Conservation (phyloP, 2,329 filamentous ascomycete genomes). For the Trichophyton schoenleinii region DNA sequence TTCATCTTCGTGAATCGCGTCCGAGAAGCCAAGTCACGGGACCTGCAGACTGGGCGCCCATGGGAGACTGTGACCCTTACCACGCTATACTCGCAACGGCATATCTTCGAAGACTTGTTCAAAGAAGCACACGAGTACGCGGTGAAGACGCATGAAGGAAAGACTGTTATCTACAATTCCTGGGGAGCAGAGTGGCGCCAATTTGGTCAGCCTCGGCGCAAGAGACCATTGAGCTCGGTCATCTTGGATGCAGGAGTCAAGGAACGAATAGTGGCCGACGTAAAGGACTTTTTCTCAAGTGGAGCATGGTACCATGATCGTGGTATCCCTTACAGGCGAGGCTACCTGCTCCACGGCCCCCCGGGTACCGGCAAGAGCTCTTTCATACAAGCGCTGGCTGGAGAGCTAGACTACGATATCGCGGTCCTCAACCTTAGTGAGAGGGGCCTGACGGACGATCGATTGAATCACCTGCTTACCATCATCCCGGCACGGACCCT, state of each 20-base stretch:
- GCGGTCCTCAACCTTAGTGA: constrained; percentile 87
- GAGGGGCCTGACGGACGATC: constrained; percentile 77
- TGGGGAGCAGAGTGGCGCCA: constrained; percentile 73
- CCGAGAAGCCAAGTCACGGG: constrained; percentile 67
- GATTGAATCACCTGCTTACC: constrained; percentile 71
- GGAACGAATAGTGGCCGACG: constrained; percentile 65
- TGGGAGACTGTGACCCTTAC: constrained; percentile 92
- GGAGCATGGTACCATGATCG: constrained; percentile 84
- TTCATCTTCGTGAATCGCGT: constrained; percentile 80
- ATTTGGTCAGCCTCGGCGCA: constrained; percentile 72
- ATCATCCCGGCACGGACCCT: constrained; percentile 74
- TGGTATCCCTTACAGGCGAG: constrained; percentile 84
- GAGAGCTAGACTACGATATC: constrained; percentile 83
- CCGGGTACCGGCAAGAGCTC: constrained; percentile 89
- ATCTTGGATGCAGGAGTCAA: constrained; percentile 74
- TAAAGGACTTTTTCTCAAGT: constrained; percentile 66
- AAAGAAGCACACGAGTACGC: constrained; percentile 73
- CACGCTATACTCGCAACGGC: constrained; percentile 75
- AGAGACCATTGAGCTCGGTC: constrained; percentile 78
- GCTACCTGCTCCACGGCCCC: constrained; percentile 78
- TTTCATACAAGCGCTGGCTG: constrained; percentile 89
- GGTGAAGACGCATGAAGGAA: constrained; percentile 69
- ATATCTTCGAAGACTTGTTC: constrained; percentile 85
- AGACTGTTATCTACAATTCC: constrained; percentile 81
- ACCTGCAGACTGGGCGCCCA: constrained; percentile 70